These are phyloP conservation scores for Fusarium tuaranense DNA, from an alignment of 2,329 filamentous ascomycete species.

Conservation along the genomic window DNA sequence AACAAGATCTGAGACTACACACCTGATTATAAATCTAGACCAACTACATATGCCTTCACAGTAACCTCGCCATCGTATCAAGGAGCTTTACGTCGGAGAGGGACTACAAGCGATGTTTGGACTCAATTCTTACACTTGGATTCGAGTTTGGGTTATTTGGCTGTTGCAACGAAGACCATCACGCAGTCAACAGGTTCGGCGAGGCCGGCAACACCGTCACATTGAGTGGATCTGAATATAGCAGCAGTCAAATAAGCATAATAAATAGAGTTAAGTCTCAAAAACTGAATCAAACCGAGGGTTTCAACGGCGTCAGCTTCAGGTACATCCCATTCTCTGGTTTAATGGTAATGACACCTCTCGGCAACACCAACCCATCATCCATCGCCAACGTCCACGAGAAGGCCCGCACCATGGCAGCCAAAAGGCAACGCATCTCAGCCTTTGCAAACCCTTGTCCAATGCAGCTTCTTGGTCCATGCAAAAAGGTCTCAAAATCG, in stretches of 20 bases:
- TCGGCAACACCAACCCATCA: constrained; percentile 69
- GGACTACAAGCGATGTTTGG: background rate
- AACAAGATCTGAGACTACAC: background rate
- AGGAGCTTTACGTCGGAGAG: background rate
- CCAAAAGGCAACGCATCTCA: constrained; percentile 80
- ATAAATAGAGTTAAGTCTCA: background rate
- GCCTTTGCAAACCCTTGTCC: constrained; percentile 79
- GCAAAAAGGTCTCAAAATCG: constrained; percentile 81
- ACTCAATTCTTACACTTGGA: background rate
- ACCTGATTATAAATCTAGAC: background rate
- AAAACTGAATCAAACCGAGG: background rate
- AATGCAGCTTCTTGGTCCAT: constrained; percentile 86
- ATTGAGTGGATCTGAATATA: background rate
- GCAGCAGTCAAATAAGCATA: background rate
- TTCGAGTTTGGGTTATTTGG: background rate
- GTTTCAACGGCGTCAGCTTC: constrained; percentile 50
- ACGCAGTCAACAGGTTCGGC: background rate
- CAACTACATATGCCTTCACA: background rate
- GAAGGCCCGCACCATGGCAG: constrained; percentile 74
- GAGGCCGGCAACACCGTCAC: background rate
- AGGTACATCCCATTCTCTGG: constrained; percentile 75
- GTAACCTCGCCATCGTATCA: background rate
- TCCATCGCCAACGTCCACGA: constrained; percentile 68
- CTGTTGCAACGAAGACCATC: background rate
- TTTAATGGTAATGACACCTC: constrained; percentile 73